A percentile compares a stretch with the other conserved stretches of the same genome.
phyloP scores from a whole-genome alignment of 208 protist species.

The Trypanosoma rangeli region DNA sequence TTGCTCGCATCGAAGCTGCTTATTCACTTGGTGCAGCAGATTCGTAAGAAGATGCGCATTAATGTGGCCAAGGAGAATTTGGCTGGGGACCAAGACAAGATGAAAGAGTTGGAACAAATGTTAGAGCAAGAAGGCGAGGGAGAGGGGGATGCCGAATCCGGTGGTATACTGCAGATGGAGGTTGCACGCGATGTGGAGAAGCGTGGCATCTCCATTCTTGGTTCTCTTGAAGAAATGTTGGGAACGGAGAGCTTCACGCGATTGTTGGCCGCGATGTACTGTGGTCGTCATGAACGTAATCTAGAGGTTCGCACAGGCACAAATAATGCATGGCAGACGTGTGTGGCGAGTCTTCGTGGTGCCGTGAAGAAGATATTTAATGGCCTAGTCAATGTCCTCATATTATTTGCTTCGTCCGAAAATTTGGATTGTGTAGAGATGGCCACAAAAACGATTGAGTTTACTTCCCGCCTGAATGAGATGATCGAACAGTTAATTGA shows the following conservation, averaged over 20 bases:
- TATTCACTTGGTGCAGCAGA: constrained; percentile 82
- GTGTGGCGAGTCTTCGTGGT: constrained; percentile 84
- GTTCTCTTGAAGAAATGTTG: constrained; percentile 77
- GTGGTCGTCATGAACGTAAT: constrained; percentile 84
- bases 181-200: constrained; percentile 85
- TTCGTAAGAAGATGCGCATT: constrained; percentile 86
- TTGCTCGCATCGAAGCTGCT: constrained; percentile 88
- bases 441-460: constrained; percentile 85
- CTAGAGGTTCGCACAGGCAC: constrained; percentile 69
- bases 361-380: constrained; percentile 90
- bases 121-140: constrained; percentile 15
- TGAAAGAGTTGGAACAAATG: constrained; percentile 29
- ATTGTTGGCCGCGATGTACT: constrained; percentile 82
- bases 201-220: constrained; percentile 82
- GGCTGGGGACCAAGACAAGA: constrained; percentile 27
- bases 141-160: constrained; percentile 18
- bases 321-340: constrained; percentile 89
- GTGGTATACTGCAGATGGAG: constrained; percentile 70
- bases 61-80: constrained; percentile 43
- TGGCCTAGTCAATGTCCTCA: constrained; percentile 63
- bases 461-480: constrained; percentile 84
- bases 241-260: constrained; percentile 69
- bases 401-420: constrained; percentile 69
- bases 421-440: constrained; percentile 88
- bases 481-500: constrained; percentile 85